Evolutionary conservation across 495 filamentous ascomycete genomes (phyloP).

Genomic region (Podospora anserina): DNA sequence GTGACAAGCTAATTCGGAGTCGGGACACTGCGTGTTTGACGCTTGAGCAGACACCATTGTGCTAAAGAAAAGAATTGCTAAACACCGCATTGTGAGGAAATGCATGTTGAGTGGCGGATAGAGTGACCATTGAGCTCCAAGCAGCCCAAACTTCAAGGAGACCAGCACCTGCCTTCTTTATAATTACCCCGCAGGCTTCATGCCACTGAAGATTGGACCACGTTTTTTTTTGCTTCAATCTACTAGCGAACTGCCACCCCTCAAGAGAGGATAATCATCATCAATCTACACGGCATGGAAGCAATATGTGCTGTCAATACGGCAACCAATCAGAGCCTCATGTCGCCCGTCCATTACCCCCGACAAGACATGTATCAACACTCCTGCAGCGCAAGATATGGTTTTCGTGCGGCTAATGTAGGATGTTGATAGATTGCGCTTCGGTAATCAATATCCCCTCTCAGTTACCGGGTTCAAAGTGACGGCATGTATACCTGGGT

Average conservation of each 20-base stretch:
- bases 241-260: background rate
- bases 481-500: too few species aligned
- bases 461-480: background rate
- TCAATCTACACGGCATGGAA: background rate
- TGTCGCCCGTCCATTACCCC: background rate
- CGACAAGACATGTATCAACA: background rate
- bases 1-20: conserved; percentile 2
- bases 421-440: background rate
- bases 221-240: background rate
- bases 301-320: background rate
- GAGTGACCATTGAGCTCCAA: background rate
- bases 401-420: background rate
- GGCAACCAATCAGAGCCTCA: background rate
- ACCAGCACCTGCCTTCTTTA: background rate
- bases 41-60: background rate
- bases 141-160: background rate
- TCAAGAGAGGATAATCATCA: background rate
- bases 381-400: background rate
- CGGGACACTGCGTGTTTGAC: background rate
- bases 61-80: background rate
- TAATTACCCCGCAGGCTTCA: background rate
- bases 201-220: background rate
- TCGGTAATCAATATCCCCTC: background rate
- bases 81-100: background rate
- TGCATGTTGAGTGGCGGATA: background rate